phyloP scores from a whole-genome alignment of 441 rosid species.

The Viola pubescens region DNA sequence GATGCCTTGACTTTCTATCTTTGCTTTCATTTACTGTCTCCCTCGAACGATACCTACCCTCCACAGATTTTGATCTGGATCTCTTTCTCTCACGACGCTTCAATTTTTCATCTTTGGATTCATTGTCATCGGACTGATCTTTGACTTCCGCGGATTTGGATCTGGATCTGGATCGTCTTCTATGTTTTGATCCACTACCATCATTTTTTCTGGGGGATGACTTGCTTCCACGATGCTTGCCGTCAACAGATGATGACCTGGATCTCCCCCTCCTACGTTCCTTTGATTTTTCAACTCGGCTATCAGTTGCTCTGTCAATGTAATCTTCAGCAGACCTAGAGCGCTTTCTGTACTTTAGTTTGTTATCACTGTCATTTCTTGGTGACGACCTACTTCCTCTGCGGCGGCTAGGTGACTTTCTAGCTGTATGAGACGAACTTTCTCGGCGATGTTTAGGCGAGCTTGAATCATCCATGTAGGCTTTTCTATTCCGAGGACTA shows the following conservation, averaged over 20 bases:
- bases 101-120: constrained; percentile 29
- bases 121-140: constrained; percentile 25
- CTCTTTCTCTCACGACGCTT: constrained; percentile 43
- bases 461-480: constrained; percentile 42
- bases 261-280: constrained; percentile 37
- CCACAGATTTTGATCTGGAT: constrained; percentile 52
- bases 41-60: constrained; percentile 31
- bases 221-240: constrained; percentile 26
- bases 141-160: constrained; percentile 46
- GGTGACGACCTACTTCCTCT: constrained; percentile 50
- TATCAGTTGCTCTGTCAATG: constrained; percentile 33
- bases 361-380: constrained; percentile 40
- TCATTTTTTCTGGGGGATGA: constrained; percentile 33
- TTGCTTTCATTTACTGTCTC: constrained; percentile 40
- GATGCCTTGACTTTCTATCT: constrained; percentile 46
- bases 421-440: constrained; percentile 43
- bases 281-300: constrained; percentile 35
- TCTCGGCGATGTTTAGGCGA: constrained; percentile 47
- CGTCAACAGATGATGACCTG: constrained; percentile 59
- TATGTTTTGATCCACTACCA: constrained; percentile 40
- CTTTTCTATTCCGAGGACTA: constrained; percentile 58
- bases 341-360: constrained; percentile 36
- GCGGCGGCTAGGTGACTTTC: constrained; percentile 54
- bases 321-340: constrained; percentile 56
- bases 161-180: constrained; percentile 48